Evolutionary conservation across 495 filamentous ascomycete genomes (phyloP).

Genomic region (Penicillium desertorum): DNA sequence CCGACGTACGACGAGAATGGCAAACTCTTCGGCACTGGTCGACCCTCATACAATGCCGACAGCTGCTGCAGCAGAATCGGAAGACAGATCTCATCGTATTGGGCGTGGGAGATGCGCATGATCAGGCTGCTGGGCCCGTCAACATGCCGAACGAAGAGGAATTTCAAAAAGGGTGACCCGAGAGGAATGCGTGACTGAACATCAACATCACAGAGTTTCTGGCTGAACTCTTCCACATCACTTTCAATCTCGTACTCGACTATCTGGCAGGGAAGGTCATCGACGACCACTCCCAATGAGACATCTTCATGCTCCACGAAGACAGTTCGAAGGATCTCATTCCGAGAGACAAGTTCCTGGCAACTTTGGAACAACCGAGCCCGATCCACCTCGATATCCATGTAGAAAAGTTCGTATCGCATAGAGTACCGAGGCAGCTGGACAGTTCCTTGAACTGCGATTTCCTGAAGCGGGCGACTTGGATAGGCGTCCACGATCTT

Average conservation of each 20-base stretch:
- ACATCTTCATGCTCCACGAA: conserved; percentile 44
- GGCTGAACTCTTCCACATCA: conserved; percentile 38
- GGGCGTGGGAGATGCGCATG: conserved; percentile 58
- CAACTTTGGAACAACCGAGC: conserved; percentile 21
- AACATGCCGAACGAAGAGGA: conserved; percentile 41
- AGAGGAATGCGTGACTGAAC: conserved; percentile 41
- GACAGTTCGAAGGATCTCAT: conserved; percentile 58
- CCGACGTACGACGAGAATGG: conserved; percentile 50
- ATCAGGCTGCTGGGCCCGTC: conserved; percentile 38
- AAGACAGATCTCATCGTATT: conserved; percentile 60
- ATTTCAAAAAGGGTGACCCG: conserved; percentile 51
- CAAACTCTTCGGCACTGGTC: conserved; percentile 18
- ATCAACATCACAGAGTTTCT: conserved; percentile 32
- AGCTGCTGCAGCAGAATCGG: conserved; percentile 47
- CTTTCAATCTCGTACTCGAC: conserved; percentile 18
- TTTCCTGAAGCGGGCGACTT: conserved; percentile 34
- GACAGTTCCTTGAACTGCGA: conserved; percentile 48
- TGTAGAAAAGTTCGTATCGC: conserved; percentile 32
- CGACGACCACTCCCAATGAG: conserved; percentile 49
- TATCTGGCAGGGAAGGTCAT: conserved; percentile 33
- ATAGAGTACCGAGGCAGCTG: conserved; percentile 28
- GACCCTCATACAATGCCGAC: conserved; percentile 32
- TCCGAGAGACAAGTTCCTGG: conserved; percentile 37
- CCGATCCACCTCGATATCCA: conserved; percentile 22
- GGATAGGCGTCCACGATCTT: conserved; percentile 12